Percentiles rank a stretch among this genome's conserved stretches.
Evolutionary conservation across 176 grass and related monocot genomes (phyloP).

Genomic region (Raddia guianensis): DNA sequence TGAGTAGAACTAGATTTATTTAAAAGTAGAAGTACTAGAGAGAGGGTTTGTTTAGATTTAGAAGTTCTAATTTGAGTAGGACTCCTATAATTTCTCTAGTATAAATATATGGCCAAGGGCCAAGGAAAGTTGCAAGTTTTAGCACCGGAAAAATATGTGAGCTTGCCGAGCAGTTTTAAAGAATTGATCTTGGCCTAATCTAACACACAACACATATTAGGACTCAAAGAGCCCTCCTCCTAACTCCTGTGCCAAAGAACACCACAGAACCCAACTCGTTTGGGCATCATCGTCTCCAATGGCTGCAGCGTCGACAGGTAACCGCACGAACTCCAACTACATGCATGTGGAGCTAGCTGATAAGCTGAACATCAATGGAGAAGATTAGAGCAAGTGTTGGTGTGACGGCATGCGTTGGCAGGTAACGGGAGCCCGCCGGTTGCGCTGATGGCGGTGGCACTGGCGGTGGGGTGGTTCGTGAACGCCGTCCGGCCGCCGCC

Average conservation of each 20-base stretch:
- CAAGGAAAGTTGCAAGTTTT: no score
- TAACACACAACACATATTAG: neutral
- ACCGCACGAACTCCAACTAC: neutral
- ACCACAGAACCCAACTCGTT: neutral
- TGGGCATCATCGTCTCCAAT: neutral
- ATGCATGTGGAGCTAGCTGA: neutral
- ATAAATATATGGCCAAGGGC: no score
- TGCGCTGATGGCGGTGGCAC: constrained; percentile 35
- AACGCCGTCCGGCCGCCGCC: constrained; percentile 52
- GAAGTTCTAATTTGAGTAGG: no score
- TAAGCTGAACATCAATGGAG: neutral
- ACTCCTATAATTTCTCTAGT: no score
- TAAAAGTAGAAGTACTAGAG: no score
- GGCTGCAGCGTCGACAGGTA: constrained; percentile 43
- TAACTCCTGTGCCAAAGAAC: constrained; percentile 4
- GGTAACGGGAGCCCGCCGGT: constrained; percentile 39
- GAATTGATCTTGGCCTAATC: no score
- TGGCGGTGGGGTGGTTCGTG: constrained; percentile 39
- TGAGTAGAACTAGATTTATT: no score
- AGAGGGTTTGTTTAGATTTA: no score
- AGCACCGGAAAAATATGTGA: no score
- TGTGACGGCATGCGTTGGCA: neutral
- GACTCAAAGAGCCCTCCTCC: neutral
- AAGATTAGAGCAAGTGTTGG: neutral
- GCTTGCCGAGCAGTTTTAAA: no score